These are phyloP conservation scores for Geotrichum klebahnii DNA, from an alignment of 1,139 yeast genomes.

Conservation along the genomic window DNA sequence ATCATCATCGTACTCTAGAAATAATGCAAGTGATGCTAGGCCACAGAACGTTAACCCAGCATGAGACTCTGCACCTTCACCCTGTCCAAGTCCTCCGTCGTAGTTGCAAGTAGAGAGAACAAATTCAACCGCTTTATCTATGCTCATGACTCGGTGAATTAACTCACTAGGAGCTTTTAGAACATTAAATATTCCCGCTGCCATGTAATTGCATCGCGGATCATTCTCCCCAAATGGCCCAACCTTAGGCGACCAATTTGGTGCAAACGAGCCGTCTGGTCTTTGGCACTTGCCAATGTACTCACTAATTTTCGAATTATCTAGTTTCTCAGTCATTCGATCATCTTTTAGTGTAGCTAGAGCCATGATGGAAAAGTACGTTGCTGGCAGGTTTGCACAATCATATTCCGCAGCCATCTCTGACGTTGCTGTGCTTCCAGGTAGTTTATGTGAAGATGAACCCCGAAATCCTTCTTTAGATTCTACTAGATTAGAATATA, in stretches of 20 bases:
- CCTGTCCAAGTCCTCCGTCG: conserved; percentile 67
- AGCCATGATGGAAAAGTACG: conserved; percentile 44
- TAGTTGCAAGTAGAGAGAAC: conserved; percentile 27
- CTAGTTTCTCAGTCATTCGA: conserved; percentile 39
- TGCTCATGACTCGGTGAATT: conserved; percentile 10
- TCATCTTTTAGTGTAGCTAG: conserved; percentile 49
- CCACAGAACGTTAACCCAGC: conserved; percentile 89
- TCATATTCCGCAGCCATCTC: conserved; percentile 43
- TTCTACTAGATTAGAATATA: conserved; percentile 48
- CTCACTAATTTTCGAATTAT: conserved; percentile 47
- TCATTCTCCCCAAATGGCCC: conserved; percentile 63
- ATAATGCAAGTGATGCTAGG: conserved; percentile 55
- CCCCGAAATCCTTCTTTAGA: conserved; percentile 54
- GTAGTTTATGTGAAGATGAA: conserved; percentile 44
- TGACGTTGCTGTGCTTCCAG: conserved; percentile 1
- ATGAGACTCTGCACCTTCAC: conserved; percentile 63
- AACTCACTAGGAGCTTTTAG: conserved; percentile 42
- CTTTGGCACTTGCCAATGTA: conserved; percentile 56
- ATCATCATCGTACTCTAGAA: conserved; percentile 30
- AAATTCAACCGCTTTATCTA: conserved; percentile 25
- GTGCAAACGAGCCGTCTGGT: conserved; percentile 53
- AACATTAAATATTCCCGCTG: conserved; percentile 57
- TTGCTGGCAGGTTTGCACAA: conserved; percentile 61
- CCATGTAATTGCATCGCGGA: conserved; percentile 70
- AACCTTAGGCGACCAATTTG: conserved; percentile 42